A percentile compares a stretch with the other conserved stretches of the same genome.
These are phyloP conservation scores for Vickermania ingenoplastis DNA, from an alignment of 208 protist species.

Conservation along the genomic window DNA sequence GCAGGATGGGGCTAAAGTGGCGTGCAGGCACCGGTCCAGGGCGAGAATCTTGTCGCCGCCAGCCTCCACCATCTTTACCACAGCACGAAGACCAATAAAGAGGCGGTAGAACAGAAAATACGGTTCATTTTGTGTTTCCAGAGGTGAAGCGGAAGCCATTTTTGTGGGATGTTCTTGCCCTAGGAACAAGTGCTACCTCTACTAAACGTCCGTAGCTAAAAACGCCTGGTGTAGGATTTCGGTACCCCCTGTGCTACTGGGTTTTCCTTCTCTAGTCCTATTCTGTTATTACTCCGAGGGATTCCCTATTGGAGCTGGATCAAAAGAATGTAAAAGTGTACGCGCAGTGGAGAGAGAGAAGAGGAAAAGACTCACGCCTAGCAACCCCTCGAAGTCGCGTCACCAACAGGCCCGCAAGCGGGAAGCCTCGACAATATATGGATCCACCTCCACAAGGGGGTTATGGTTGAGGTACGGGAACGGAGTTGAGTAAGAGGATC, in stretches of 20 bases:
- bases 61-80: slow-evolving; percentile 1
- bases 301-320: too few species aligned
- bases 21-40: slow-evolving; percentile 12
- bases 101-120: slow-evolving; percentile 3
- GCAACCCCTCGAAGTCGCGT: too few species aligned
- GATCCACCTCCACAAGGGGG: too few species aligned
- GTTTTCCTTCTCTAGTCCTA: too few species aligned
- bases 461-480: too few species aligned
- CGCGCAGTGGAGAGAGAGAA: too few species aligned
- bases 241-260: background rate
- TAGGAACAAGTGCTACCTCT: background rate
- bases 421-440: too few species aligned
- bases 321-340: too few species aligned
- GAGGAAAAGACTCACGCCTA: too few species aligned
- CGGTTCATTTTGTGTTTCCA: background rate
- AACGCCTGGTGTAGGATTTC: background rate
- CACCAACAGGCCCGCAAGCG: too few species aligned
- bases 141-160: background rate
- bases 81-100: background rate
- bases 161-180: background rate
- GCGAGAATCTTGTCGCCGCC: background rate
- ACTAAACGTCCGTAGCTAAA: background rate
- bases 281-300: too few species aligned
- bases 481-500: background rate
- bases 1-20: slow-evolving; percentile 2